phyloP scores from a whole-genome alignment of 192 early-diverging fungal species.

The Mortierella antarctica region DNA sequence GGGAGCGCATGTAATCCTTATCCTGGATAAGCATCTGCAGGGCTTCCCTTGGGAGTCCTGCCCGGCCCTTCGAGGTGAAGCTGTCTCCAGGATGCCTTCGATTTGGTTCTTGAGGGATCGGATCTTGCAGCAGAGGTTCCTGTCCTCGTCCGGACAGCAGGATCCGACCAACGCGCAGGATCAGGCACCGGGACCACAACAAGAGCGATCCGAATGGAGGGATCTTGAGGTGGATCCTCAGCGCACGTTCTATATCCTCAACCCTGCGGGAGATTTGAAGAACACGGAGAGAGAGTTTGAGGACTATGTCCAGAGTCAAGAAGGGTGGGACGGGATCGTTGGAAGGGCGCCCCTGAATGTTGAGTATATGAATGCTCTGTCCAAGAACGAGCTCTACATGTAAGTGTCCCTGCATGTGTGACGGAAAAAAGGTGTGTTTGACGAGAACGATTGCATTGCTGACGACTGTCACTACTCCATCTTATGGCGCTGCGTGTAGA shows the following conservation, averaged over 20 bases:
- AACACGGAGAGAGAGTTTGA: conserved; percentile 86
- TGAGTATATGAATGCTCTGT: conserved; percentile 70
- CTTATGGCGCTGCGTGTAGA: conserved; percentile 39
- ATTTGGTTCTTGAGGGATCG: conserved; percentile 76
- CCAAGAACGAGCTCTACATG: conserved; percentile 60
- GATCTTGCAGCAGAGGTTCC: conserved; percentile 54
- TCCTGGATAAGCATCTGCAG: conserved; percentile 88
- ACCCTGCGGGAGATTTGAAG: conserved; percentile 88
- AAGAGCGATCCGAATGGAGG: conserved; percentile 26
- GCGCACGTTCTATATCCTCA: conserved; percentile 85
- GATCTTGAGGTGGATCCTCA: conserved; percentile 58
- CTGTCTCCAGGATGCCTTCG: conserved; percentile 87
- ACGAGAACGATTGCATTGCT: too few species aligned
- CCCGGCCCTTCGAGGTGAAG: conserved; percentile 71
- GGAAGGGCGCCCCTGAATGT: conserved; percentile 73
- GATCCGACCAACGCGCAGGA: background rate
- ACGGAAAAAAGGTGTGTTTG: background rate
- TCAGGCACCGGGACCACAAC: background rate
- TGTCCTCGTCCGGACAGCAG: background rate
- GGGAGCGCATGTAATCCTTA: conserved; percentile 78
- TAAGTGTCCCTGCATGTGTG: conserved; percentile 26
- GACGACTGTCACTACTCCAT: background rate
- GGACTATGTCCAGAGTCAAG: conserved; percentile 57
- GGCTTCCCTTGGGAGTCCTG: conserved; percentile 92
- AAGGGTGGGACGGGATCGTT: conserved; percentile 78